Base-by-base conservation (phyloP, 1,284 basidiomycete genomes). In the Microbotryum lychnidis-dioicae region DNA sequence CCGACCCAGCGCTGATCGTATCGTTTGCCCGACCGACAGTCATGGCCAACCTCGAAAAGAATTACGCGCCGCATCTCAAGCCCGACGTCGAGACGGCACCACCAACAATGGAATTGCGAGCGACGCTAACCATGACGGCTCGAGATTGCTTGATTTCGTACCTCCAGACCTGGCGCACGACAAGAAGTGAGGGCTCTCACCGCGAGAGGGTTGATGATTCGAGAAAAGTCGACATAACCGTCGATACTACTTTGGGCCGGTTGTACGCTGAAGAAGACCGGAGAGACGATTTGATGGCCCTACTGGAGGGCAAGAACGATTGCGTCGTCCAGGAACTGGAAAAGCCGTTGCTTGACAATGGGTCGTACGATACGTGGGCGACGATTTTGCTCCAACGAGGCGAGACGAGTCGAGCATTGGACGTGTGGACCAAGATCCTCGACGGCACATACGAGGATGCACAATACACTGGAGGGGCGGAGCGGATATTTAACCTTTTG, bases 41-140 rank as follows among this genome's bases (percentile, higher is more conserved):
- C 82, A 81, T 82, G 76, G 81, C 79, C 73, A 89, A 90, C 82
- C 78, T 91, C 87, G 87, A 89, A 80, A 82, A 81, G 79, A 91
- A 91, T 74, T 91, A 91, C 75, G 88, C 88, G 54, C 89, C 88
- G 23, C 85, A 90, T 76, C 80, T 91, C 68, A 76, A 83, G 50
- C 86, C 87, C 20, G 81, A 84, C 68, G 87, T 86, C 14, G 80
- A 80, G 33, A 78, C 80, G 29, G 85, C 87, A 6, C 81, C 83
- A 18, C 79, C 84, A 3, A 83, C 87, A 1, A 79, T 82, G 20
- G 85, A 86, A 70, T 78, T 91, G 55, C 79, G 81, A 53, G 80
- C 79, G 58, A 80, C 83, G 59, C 75, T 90, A 33, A 76, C 77
- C 51, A 76, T 76, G 60, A 81, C 83, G 12, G 86, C 87, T 4